Base-by-base conservation (phyloP, 2,329 filamentous ascomycete genomes). In the Fusarium denticulatum region DNA sequence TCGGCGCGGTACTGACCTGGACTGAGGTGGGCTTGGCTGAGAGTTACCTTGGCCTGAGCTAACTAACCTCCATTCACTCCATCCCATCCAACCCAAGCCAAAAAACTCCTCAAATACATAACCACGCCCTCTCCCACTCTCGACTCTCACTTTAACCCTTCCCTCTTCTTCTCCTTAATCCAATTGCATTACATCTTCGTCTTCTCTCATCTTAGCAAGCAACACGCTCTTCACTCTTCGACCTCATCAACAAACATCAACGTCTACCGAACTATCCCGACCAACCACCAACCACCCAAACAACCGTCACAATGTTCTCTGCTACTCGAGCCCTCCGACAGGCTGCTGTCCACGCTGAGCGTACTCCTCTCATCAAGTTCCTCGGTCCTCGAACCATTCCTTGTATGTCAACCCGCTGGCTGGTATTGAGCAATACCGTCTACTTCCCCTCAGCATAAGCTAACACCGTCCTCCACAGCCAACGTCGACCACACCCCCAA, bases 401-500 rank as follows among this genome's bases (percentile, higher is more conserved):
- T 77, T 81, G 89, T 91, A 84, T 68, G 88, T 81, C 42, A 40
- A 7, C 46, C 39, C 18, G 34, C n/a, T 50, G 15, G 32, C n/a
- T 50, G 18, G 37, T 36, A 40, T 53, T 52, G 14, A 42, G 43
- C 50, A 32, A 57, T 45, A 22, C 42, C 53, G 28, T 34, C 24
- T n/a, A 49, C 30, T 55, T 50, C 55, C 36, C 16, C 47, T 28
- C 42, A 20, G 30, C 34, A 58, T 42, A n/a, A 59, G 64, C 77
- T 78, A 73, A 78, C 71, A 59, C 18, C 26, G 47, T 37, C 32
- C 34, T 32, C 63, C 40, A n/a, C 83, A 94, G 93, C 91, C 77
- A 83, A 86, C 66, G 79, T 94, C 79, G 93, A 95, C 86, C 92
- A 94, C 87, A 87, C 90, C 50, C 92, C 92, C 71, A 88, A 90